Conservation (phyloP, 345 rosid genomes). For the Stellera chamaejasme region DNA sequence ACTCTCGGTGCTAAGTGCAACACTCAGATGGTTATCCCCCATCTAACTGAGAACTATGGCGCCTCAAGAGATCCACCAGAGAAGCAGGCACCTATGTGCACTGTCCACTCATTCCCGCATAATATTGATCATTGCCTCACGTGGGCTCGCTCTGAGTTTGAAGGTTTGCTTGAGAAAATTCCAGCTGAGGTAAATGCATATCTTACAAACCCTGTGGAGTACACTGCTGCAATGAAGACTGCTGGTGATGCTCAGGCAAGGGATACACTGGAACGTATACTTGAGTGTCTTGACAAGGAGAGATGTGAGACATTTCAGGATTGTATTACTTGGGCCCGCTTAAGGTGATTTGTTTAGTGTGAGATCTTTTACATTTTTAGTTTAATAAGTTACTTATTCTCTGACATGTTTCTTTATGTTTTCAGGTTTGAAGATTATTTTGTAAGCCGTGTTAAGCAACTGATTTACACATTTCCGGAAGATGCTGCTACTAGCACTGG, state of each 20-base stretch:
- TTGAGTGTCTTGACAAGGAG: conserved; percentile 91
- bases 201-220: conserved; percentile 69
- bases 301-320: conserved; percentile 84
- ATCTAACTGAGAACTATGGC: conserved; percentile 95
- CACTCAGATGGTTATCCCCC: conserved; percentile 98
- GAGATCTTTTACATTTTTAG: not conserved
- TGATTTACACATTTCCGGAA: conserved; percentile 86
- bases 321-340: conserved; percentile 92
- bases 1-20: conserved; percentile 98
- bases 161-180: conserved; percentile 95
- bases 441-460: conserved; percentile 73
- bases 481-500: conserved; percentile 90
- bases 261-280: conserved; percentile 76
- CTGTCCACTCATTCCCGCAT: conserved; percentile 98
- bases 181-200: conserved; percentile 96
- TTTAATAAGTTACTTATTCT: conserved; percentile 1
- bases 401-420: conserved; percentile 15
- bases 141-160: conserved; percentile 99
- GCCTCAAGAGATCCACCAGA: conserved; percentile 99
- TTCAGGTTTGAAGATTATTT: conserved; percentile 95
- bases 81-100: conserved; percentile 99
- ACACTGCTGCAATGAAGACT: conserved; percentile 51
- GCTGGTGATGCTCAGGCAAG: conserved; percentile 98
- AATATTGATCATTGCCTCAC: conserved; percentile 98
- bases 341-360: conserved; percentile 37